phyloP scores from a whole-genome alignment of 768 basidiomycete species.

The Trametes cingulata region DNA sequence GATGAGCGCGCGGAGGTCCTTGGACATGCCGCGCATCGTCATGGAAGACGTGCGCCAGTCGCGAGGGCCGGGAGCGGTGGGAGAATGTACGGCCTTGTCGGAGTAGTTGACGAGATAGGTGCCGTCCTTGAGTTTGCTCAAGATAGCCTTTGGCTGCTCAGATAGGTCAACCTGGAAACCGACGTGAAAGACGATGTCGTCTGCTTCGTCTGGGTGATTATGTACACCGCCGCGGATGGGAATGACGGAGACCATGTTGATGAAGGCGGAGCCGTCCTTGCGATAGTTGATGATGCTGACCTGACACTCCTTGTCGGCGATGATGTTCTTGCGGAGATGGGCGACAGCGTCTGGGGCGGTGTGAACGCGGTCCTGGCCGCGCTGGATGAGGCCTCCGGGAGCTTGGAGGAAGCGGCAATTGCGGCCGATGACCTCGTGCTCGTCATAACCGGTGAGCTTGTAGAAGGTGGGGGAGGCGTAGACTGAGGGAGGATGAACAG shows the following conservation, averaged over 20 bases:
- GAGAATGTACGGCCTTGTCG: slow-evolving; percentile 20
- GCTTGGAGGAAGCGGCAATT: slow-evolving; percentile 93
- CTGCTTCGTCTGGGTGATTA: slow-evolving; percentile 51
- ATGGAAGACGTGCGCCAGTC: slow-evolving; percentile 36
- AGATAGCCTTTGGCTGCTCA: slow-evolving; percentile 81
- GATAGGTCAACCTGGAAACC: slow-evolving; percentile 96
- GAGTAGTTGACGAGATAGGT: slow-evolving; percentile 70
- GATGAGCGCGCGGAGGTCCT: slow-evolving; percentile 52
- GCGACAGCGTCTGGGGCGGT: slow-evolving; percentile 69
- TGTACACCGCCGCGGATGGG: slow-evolving; percentile 66
- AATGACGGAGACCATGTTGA: slow-evolving; percentile 90
- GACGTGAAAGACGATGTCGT: slow-evolving; percentile 82
- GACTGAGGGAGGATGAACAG: slow-evolving; percentile 37
- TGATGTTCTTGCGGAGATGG: slow-evolving; percentile 63
- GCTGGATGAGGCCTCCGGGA: slow-evolving; percentile 58
- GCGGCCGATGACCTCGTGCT: slow-evolving; percentile 77
- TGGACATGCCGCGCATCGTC: slow-evolving; percentile 45
- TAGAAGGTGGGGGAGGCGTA: slow-evolving; percentile 89
- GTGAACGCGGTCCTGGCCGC: slow-evolving; percentile 55
- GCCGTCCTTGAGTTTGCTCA: slow-evolving; percentile 78
- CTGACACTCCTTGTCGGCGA: slow-evolving; percentile 85
- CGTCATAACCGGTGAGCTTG: slow-evolving; percentile 70
- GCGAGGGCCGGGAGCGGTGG: slow-evolving; percentile 23
- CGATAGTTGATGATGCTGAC: slow-evolving; percentile 84
- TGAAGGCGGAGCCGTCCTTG: slow-evolving; percentile 82